These are phyloP conservation scores for Scutellaria barbata DNA, from an alignment of 257 asterid species.

Conservation along the genomic window DNA sequence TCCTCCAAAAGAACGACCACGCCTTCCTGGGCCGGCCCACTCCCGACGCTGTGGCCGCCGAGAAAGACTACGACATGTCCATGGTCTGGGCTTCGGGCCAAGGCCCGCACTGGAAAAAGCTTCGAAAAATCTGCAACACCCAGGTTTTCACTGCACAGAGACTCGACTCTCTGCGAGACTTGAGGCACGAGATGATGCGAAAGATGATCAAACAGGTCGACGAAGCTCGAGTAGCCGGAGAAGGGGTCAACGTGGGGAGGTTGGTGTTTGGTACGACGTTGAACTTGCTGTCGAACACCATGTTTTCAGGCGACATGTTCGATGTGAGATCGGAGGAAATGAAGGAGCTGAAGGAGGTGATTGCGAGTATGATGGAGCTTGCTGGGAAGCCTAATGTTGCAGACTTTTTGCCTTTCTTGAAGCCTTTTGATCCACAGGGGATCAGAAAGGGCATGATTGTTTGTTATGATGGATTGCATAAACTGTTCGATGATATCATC, in stretches of 20 bases:
- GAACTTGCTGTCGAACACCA: slow-evolving; percentile 40
- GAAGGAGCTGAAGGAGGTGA: slow-evolving; percentile 33
- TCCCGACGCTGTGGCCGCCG: slow-evolving; percentile 41
- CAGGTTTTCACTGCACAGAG: slow-evolving; percentile 37
- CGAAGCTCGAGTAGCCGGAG: slow-evolving; percentile 15
- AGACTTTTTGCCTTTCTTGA: slow-evolving; percentile 41
- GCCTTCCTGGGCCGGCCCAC: slow-evolving; percentile 39
- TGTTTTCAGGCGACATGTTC: slow-evolving; percentile 44
- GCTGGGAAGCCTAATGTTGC: slow-evolving; percentile 45
- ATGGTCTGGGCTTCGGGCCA: slow-evolving; percentile 34
- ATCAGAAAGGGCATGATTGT: slow-evolving; percentile 28
- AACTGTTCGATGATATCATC: slow-evolving; percentile 31
- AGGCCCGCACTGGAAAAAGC: slow-evolving; percentile 40
- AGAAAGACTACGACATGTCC: slow-evolving; percentile 35
- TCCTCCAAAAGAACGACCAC: slow-evolving; percentile 36
- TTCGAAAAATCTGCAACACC: slow-evolving; percentile 32
- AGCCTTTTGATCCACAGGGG: slow-evolving; percentile 43
- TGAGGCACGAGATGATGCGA: slow-evolving; percentile 33
- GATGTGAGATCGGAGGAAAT: slow-evolving; percentile 34
- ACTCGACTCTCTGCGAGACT: slow-evolving; percentile 32
- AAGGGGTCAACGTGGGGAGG: slow-evolving; percentile 30
- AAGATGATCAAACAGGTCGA: slow-evolving; percentile 27
- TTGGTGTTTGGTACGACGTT: slow-evolving; percentile 38
- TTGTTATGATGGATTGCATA: slow-evolving; percentile 39
- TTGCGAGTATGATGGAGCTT: slow-evolving; percentile 37